A percentile compares a stretch with the other conserved stretches of the same genome.
Conservation (phyloP, 805 yeast species). For the Saturnispora dispora region DNA sequence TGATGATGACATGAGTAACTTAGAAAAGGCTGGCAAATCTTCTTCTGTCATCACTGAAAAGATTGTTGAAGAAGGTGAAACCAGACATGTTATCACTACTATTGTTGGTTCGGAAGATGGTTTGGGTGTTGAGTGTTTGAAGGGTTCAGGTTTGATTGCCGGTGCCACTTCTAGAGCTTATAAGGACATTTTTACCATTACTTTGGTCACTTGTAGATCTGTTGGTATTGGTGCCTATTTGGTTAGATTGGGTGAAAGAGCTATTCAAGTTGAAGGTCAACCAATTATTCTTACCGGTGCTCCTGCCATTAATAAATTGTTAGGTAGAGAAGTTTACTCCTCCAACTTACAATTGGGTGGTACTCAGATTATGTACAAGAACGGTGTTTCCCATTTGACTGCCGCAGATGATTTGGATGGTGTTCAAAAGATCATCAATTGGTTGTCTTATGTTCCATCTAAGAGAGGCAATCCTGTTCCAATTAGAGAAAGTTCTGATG, state of each 20-base stretch:
- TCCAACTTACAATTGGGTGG: constrained; percentile 98
- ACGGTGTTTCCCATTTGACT: constrained; percentile 97
- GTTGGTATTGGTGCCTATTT: constrained; percentile 99
- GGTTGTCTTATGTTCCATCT: constrained; percentile 94
- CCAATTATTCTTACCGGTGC: constrained; percentile 99
- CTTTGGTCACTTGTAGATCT: constrained; percentile 98
- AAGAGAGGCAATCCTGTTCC: constrained; percentile 87
- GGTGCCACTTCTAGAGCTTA: constrained; percentile 98
- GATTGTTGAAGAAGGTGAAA: constrained; percentile 77
- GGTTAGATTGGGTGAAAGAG: constrained; percentile 97
- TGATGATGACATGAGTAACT: constrained; percentile 48
- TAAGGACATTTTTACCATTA: constrained; percentile 92
- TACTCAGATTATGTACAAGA: constrained; percentile 95
- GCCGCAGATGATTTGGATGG: constrained; percentile 97
- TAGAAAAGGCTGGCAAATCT: constrained; percentile 52
- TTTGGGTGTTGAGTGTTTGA: constrained; percentile 95
- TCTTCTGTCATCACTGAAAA: constrained; percentile 65
- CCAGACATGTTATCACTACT: constrained; percentile 70
- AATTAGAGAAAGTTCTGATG: constrained; percentile 60
- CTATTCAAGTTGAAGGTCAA: constrained; percentile 97
- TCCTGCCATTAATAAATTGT: constrained; percentile 91
- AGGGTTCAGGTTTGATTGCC: constrained; percentile 97
- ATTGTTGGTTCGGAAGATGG: constrained; percentile 94
- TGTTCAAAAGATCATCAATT: constrained; percentile 85
- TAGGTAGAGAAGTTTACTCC: constrained; percentile 95